Evolutionary conservation across 176 grass and related monocot species (phyloP).

Genomic region (Triticum urartu): DNA sequence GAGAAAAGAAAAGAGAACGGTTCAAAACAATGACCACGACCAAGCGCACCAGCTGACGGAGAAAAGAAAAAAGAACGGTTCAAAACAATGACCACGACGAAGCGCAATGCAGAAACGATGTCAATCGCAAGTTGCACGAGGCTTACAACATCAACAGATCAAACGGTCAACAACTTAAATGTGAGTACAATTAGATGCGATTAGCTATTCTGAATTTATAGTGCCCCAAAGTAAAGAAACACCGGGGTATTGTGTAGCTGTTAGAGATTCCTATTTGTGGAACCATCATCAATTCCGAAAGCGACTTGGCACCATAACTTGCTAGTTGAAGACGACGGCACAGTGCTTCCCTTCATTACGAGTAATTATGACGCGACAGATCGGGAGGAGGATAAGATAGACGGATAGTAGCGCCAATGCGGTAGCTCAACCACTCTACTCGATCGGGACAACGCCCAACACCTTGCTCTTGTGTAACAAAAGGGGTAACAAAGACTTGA

Average conservation of each 20-base stretch:
- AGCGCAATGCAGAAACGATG: too few relatives aligned
- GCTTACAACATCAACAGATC: too few relatives aligned
- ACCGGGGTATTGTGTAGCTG: neutral
- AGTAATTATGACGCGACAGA: neutral
- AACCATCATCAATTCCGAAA: neutral
- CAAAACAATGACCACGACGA: too few relatives aligned
- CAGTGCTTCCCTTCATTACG: neutral
- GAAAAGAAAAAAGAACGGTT: too few relatives aligned
- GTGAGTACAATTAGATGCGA: too few relatives aligned
- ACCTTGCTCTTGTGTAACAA: neutral
- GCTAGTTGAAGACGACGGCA: neutral
- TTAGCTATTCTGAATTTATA: neutral
- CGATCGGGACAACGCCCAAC: neutral
- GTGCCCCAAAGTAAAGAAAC: neutral
- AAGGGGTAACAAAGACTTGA: neutral
- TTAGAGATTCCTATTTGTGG: neutral
- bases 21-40: too few relatives aligned
- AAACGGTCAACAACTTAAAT: too few relatives aligned
- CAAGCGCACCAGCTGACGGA: too few relatives aligned
- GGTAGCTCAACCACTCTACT: conserved; percentile 9
- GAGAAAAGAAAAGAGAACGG: too few relatives aligned
- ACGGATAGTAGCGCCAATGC: neutral
- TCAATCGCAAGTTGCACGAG: too few relatives aligned
- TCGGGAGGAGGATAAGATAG: neutral
- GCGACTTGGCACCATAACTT: conserved; percentile 2